phyloP scores from a whole-genome alignment of 352 stramenopile genomes.

The Lagenidium giganteum region DNA sequence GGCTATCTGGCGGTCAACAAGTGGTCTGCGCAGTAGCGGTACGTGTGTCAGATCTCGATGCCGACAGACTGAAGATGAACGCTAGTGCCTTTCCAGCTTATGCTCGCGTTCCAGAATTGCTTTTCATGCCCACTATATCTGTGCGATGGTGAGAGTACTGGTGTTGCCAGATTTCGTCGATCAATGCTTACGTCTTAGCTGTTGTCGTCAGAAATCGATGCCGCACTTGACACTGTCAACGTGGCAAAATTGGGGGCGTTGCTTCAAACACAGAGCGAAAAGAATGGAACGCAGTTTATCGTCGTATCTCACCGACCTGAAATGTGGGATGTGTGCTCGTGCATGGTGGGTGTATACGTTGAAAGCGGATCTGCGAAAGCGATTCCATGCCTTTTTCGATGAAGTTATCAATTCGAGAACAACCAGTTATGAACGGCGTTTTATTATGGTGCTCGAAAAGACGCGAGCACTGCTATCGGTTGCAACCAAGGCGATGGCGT shows the following conservation, averaged over 20 bases:
- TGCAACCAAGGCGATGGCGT: too few species aligned
- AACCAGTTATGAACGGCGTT: too few species aligned
- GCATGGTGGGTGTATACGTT: conserved; percentile 25
- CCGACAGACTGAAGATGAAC: not conserved
- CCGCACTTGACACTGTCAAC: conserved; percentile 31
- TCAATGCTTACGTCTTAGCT: too few species aligned
- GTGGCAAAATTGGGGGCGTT: conserved; percentile 21
- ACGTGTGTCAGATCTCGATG: conserved; percentile 3
- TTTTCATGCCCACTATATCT: conserved; percentile 33
- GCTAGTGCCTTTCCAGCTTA: conserved; percentile 14
- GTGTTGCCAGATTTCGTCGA: not conserved
- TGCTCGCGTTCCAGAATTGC: conserved; percentile 29
- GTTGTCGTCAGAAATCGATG: conserved; percentile 27
- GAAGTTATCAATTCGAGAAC: too few species aligned
- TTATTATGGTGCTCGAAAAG: too few species aligned
- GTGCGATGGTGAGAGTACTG: conserved; percentile 23
- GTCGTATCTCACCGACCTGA: conserved; percentile 31
- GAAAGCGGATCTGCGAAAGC: conserved; percentile 19
- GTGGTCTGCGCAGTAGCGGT: conserved; percentile 31
- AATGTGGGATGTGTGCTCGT: conserved; percentile 23
- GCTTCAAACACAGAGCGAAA: conserved; percentile 14
- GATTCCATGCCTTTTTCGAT: conserved; percentile 20
- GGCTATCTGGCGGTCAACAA: conserved; percentile 33
- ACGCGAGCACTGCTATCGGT: too few species aligned
- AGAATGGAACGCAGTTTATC: conserved; percentile 25